phyloP scores from a whole-genome alignment of 768 basidiomycete species.

The Termitomyces sp. region DNA sequence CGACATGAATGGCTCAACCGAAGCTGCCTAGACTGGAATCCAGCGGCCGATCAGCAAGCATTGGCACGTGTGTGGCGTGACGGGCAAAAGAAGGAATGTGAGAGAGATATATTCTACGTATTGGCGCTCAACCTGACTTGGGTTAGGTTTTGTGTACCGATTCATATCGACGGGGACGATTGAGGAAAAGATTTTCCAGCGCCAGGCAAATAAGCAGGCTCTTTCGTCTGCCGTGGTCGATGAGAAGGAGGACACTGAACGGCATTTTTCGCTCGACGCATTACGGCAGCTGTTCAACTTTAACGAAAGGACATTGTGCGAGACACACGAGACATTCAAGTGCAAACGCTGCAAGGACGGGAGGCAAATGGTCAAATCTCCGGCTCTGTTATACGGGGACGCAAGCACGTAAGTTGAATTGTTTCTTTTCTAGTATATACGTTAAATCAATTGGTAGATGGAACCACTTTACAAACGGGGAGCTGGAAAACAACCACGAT shows the following conservation, averaged over 20 bases:
- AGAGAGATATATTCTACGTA: conserved; percentile 17
- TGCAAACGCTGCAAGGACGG: conserved; percentile 88
- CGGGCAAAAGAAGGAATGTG: conserved; percentile 99
- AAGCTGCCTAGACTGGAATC: conserved; percentile 80
- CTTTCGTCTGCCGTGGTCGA: conserved; percentile 98
- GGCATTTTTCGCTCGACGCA: conserved; percentile 89
- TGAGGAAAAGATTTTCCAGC: conserved; percentile 98
- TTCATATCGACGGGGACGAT: conserved; percentile 97
- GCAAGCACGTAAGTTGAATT: conserved; percentile 80
- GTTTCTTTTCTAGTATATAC: background rate
- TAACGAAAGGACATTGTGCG: conserved; percentile 79
- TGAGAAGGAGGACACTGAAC: conserved; percentile 91
- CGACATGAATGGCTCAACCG: background rate
- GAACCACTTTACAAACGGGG: conserved; percentile 93
- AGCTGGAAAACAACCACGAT: conserved; percentile 90
- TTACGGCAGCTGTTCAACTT: conserved; percentile 89
- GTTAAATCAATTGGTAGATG: conserved; percentile 47
- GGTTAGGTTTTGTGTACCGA: conserved; percentile 90
- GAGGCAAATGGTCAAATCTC: conserved; percentile 75
- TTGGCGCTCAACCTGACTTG: background rate
- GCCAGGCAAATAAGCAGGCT: conserved; percentile 94
- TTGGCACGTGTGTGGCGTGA: conserved; percentile 99
- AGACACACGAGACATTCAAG: conserved; percentile 98
- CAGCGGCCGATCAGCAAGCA: conserved; percentile 97
- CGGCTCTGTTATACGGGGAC: conserved; percentile 90